Percentiles rank a stretch among this genome's conserved stretches.
Evolutionary conservation across 371 early-diverging fungal genomes (phyloP).

Genomic region (Rhizopus sp.): DNA sequence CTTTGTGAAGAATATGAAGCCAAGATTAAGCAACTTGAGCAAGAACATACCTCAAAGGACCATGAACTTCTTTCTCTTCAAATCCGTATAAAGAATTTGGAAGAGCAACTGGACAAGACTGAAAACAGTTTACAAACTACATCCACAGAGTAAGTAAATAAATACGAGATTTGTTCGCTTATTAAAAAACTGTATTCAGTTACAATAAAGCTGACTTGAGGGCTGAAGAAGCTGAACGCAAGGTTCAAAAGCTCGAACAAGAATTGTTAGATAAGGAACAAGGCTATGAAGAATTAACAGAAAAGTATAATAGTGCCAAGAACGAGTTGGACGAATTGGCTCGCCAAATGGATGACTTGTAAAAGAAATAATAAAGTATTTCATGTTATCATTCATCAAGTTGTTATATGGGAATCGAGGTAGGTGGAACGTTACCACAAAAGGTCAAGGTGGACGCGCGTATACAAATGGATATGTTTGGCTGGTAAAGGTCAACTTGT

Average conservation of each 20-base stretch:
- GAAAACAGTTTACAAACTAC: constrained; percentile 60
- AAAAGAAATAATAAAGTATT: constrained; percentile 20
- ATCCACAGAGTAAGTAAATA: constrained; percentile 60
- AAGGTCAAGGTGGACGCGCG: no score
- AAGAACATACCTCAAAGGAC: constrained; percentile 70
- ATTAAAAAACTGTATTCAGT: constrained; percentile 37
- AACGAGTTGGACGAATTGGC: constrained; percentile 75
- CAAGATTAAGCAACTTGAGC: constrained; percentile 64
- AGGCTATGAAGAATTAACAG: constrained; percentile 62
- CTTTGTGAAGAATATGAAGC: constrained; percentile 71
- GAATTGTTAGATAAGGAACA: constrained; percentile 66
- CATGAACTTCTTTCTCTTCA: constrained; percentile 74
- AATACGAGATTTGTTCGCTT: background rate
- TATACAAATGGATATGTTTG: no score
- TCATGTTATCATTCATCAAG: no score
- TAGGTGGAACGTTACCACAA: no score
- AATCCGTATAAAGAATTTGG: constrained; percentile 66
- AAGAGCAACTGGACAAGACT: constrained; percentile 66
- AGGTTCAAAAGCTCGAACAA: constrained; percentile 62
- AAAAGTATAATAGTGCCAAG: constrained; percentile 66
- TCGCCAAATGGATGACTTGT: constrained; percentile 74
- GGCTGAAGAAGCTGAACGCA: constrained; percentile 77
- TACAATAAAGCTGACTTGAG: constrained; percentile 72
- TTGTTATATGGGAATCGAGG: no score
- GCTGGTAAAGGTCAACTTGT: no score